Conservation (phyloP, 2,329 filamentous ascomycete genomes). For the Cercospora sp. region DNA sequence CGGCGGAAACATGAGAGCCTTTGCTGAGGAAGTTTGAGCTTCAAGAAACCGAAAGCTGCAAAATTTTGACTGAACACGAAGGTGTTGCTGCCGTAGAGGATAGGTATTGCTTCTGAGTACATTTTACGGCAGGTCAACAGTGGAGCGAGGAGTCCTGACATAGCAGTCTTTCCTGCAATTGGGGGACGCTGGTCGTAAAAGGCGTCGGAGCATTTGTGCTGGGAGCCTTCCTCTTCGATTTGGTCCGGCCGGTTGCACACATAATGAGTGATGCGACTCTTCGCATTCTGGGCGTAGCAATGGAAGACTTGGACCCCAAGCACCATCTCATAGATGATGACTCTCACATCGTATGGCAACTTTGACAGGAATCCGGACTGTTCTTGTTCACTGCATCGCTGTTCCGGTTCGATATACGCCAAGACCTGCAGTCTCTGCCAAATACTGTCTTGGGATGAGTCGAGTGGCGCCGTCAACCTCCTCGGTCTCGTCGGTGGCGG, state of each 20-base stretch:
- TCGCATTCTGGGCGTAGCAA: slow-evolving; percentile 29
- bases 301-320: slow-evolving; percentile 35
- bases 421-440: slow-evolving; percentile 33
- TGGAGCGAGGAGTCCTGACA: slow-evolving; percentile 33
- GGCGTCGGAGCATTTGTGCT: slow-evolving; percentile 32
- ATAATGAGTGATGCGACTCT: slow-evolving; percentile 32
- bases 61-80: slow-evolving; percentile 39
- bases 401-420: slow-evolving; percentile 27
- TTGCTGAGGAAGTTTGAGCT: slow-evolving; percentile 33
- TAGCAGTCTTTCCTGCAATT: slow-evolving; percentile 25
- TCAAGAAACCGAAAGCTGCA: slow-evolving; percentile 36
- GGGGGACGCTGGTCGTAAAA: slow-evolving; percentile 23
- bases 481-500: slow-evolving; percentile 31
- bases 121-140: slow-evolving; percentile 36
- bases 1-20: slow-evolving; percentile 33
- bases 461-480: slow-evolving; percentile 32
- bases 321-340: slow-evolving; percentile 39
- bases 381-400: slow-evolving; percentile 30
- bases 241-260: slow-evolving; percentile 31
- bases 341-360: slow-evolving; percentile 36
- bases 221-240: slow-evolving; percentile 28
- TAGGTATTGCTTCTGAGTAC: slow-evolving; percentile 36
- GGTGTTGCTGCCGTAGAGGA: slow-evolving; percentile 36
- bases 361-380: slow-evolving; percentile 30
- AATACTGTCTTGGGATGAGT: slow-evolving; percentile 26